Evolutionary conservation across 768 basidiomycete genomes (phyloP), one percentile per base, ranked within the genome.

Genomic region (Gloeophyllum trabeum): DNA sequence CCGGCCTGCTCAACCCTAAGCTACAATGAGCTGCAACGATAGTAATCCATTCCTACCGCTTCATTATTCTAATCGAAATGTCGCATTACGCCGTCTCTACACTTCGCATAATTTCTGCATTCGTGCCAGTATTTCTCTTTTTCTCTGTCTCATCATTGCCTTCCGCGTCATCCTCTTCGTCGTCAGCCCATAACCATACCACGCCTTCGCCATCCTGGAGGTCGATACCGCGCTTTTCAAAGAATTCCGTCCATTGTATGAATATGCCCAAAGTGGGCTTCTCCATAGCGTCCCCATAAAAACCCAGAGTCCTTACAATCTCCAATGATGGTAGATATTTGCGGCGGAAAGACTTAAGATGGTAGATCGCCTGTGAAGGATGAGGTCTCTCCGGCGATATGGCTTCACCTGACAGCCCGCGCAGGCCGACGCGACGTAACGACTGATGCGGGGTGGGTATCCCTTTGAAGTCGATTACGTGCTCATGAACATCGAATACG

Each of bases 151-250:
- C 37, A 32, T 22, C 34, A 16, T 7, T 4, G 32, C 26, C 34
- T 3, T 3, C 3, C 20, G 34, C 14, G 10, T 6, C 21, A n/a
- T 23, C 7, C 21, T 23, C 12, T 19, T 39, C 43, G n/a, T 39
- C 43, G n/a, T 69, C 65, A 2, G 52, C 53, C 46, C 71, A 71
- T 32, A 65, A 48, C 71, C 72, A 77, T 39, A 74, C 54, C 23
- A 75, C 68, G 24, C 69, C 70, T 52, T 72, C 73, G 13, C 73
- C 72, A 47, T 75, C 75, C 49, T 73, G 58, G 48, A 75, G 65
- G 46, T 71, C 64, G 35, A 77, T 59, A 6, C 68, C 71, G 35
- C 63, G 59, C 42, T 54, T 60, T 59, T 72, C 70, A 44, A 73
- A 74, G 39, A 54, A 61, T 48, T 73, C 69, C 21, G 65, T 62